phyloP scores from a whole-genome alignment of 1,284 basidiomycete genomes.

The Cryptococcus maquisensis region DNA sequence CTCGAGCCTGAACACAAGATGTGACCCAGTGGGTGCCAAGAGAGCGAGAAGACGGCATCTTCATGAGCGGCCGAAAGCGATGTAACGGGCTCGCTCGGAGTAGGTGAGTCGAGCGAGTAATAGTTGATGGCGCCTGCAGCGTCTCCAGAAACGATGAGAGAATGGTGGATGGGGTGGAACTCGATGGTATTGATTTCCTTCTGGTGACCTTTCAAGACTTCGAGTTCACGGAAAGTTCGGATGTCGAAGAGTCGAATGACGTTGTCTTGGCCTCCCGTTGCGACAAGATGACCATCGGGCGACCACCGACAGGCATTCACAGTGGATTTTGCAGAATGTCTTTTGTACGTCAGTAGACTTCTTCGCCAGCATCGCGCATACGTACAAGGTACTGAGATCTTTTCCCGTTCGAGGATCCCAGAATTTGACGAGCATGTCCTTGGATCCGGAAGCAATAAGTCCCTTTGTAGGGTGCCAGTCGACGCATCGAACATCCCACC shows the following conservation, averaged over 20 bases:
- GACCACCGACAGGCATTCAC: constrained; percentile 90
- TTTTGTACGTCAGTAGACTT: constrained; percentile 41
- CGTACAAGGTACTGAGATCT: constrained; percentile 77
- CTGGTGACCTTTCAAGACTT: constrained; percentile 85
- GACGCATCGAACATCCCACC: constrained; percentile 97
- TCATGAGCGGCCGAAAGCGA: constrained; percentile 90
- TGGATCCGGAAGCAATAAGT: constrained; percentile 85
- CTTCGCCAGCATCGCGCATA: constrained; percentile 7
- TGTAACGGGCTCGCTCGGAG: constrained; percentile 60
- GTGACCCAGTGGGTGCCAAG: constrained; percentile 94
- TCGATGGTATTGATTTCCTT: constrained; percentile 95
- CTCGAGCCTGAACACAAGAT: constrained; percentile 87
- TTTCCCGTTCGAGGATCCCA: constrained; percentile 94
- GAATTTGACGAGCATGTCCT: constrained; percentile 98
- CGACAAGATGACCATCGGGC: constrained; percentile 86
- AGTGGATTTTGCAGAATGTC: constrained; percentile 95
- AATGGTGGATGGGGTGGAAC: constrained; percentile 91
- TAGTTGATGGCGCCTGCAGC: constrained; percentile 88
- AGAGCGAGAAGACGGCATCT: constrained; percentile 91
- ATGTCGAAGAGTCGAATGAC: constrained; percentile 97
- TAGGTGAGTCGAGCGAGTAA: constrained; percentile 68
- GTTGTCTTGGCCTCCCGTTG: constrained; percentile 90
- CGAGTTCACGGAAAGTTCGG: constrained; percentile 91
- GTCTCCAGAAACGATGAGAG: constrained; percentile 83
- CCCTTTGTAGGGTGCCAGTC: constrained; percentile 98